Evolutionary conservation across 129 eudicot species (phyloP).

Genomic region (Chrysanthemum lavandulifolium): DNA sequence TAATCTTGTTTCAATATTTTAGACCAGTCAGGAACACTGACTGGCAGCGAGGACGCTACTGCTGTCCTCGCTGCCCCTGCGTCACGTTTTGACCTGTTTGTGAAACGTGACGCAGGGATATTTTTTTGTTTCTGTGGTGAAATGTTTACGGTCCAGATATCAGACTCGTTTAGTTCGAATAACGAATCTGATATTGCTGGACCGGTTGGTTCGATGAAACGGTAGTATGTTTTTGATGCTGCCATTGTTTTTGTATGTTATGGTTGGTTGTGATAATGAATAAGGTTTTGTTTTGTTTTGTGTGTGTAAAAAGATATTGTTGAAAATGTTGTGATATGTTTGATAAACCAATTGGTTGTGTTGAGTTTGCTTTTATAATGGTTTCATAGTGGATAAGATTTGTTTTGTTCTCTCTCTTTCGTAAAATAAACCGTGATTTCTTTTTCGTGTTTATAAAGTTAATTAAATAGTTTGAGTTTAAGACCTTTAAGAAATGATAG

Average conservation of each 20-base stretch:
- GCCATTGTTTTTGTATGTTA: slow-evolving; percentile 41
- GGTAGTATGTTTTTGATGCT: slow-evolving; percentile 56
- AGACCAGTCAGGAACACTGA: slow-evolving; percentile 77
- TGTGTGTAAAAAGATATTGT: slow-evolving; percentile 15
- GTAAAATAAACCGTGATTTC: background rate
- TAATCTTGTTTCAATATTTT: slow-evolving; percentile 61
- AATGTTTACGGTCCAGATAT: slow-evolving; percentile 57
- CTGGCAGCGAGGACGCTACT: slow-evolving; percentile 68
- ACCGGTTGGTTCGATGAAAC: slow-evolving; percentile 42
- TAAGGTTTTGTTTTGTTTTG: background rate
- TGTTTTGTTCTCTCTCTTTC: slow-evolving; percentile 19
- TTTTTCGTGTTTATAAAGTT: background rate
- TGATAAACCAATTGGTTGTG: slow-evolving; percentile 17
- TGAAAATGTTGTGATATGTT: background rate
- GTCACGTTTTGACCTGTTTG: slow-evolving; percentile 33
- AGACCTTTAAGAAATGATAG: too few species aligned
- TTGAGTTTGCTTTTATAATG: slow-evolving; percentile 50
- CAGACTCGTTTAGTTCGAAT: slow-evolving; percentile 77
- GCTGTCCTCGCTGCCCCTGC: slow-evolving; percentile 34
- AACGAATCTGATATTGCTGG: slow-evolving; percentile 32
- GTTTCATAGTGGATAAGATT: slow-evolving; percentile 45
- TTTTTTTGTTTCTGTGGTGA: slow-evolving; percentile 56
- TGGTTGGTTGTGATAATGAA: background rate
- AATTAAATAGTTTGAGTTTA: background rate
- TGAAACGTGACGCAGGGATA: slow-evolving; percentile 32